Conservation (phyloP, 2,329 filamentous ascomycete genomes). For the Dactylellina parvicollis region DNA sequence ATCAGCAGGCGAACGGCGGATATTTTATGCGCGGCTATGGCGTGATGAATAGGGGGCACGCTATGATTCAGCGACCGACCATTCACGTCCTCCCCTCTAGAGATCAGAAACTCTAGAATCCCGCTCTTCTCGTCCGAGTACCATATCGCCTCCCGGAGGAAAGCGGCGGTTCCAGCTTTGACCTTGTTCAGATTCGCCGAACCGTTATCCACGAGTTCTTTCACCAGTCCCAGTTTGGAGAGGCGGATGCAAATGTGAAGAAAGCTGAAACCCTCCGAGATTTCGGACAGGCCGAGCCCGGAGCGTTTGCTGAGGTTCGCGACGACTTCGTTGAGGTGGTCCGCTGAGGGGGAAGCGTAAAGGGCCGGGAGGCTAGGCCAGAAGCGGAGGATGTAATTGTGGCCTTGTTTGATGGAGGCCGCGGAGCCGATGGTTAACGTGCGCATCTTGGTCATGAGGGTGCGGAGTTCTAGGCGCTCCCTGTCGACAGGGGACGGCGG, state of each 20-base stretch:
- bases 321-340: conserved; percentile 17
- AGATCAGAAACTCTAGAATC: conserved; percentile 31
- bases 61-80: background rate
- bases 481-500: background rate
- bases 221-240: conserved; percentile 8
- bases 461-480: conserved; percentile 24
- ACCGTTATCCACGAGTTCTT: conserved; percentile 27
- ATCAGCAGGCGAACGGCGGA: conserved; percentile 5
- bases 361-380: conserved; percentile 7
- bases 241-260: conserved; percentile 23
- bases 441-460: conserved; percentile 16
- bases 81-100: conserved; percentile 15
- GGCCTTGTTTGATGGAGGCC: conserved; percentile 7
- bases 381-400: conserved; percentile 22
- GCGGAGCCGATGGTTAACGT: conserved; percentile 7
- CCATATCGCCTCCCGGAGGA: conserved; percentile 30
- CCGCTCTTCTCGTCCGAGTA: conserved; percentile 15
- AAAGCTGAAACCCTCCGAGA: conserved; percentile 23
- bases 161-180: background rate
- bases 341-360: background rate
- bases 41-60: conserved; percentile 18
- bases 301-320: conserved; percentile 15
- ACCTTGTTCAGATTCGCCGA: background rate
- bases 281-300: conserved; percentile 21
- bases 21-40: conserved; percentile 22